Evolutionary conservation across 768 basidiomycete species (phyloP).

Genomic region (Omphalotus guepiniiformis): DNA sequence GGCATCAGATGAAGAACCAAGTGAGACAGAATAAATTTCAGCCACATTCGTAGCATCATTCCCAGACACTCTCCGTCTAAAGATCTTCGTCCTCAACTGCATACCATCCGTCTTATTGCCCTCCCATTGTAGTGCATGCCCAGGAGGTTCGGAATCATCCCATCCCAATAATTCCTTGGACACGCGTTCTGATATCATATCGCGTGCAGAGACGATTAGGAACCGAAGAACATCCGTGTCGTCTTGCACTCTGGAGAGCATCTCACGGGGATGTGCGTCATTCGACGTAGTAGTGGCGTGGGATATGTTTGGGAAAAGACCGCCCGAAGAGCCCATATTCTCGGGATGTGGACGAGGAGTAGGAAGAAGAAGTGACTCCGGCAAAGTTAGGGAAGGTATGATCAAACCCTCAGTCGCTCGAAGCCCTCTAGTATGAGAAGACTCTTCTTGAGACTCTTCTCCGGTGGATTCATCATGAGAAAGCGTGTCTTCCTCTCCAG

Average conservation of each 20-base stretch:
- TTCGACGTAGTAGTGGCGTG: conserved; percentile 4
- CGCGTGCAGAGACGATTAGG: conserved; percentile 2
- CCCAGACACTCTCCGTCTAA: too few species aligned
- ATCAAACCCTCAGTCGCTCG: not conserved
- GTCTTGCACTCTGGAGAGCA: not conserved
- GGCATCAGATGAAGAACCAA: too few species aligned
- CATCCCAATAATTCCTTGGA: not conserved
- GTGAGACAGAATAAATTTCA: too few species aligned
- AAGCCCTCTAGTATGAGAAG: not conserved
- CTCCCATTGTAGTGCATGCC: not conserved
- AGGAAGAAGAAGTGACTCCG: not conserved
- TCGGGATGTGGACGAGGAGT: not conserved
- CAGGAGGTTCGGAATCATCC: not conserved
- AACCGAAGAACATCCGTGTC: not conserved
- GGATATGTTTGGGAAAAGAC: too few species aligned
- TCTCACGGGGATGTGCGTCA: not conserved
- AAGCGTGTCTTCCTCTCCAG: not conserved
- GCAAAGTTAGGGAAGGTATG: conserved; percentile 4
- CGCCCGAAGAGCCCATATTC: not conserved
- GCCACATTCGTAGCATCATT: too few species aligned
- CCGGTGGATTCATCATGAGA: not conserved
- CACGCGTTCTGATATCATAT: not conserved
- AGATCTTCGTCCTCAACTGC: too few species aligned
- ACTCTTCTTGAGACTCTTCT: conserved; percentile 3
- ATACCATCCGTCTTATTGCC: too few species aligned